Percentiles rank a stretch among this genome's conserved stretches.
These are phyloP conservation scores for Euryodendron excelsum DNA, from an alignment of 148 eudicot species.

Conservation along the genomic window DNA sequence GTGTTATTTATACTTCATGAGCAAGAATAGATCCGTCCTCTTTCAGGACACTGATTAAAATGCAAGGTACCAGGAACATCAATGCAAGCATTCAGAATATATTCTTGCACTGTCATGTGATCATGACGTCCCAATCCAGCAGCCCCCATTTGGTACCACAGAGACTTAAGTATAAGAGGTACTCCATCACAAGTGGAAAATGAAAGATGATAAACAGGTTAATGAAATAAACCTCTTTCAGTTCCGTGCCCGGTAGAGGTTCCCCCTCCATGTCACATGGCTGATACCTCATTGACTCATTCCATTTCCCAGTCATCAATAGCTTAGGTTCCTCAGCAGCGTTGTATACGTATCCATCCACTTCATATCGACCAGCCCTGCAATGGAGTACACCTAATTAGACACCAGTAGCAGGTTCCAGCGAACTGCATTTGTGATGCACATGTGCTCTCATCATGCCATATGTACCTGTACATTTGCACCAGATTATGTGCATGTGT, in stretches of 20 bases:
- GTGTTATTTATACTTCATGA: background rate
- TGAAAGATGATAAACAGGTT: background rate
- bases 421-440: background rate
- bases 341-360: constrained; percentile 90
- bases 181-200: background rate
- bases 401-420: constrained; percentile 2
- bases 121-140: background rate
- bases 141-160: background rate
- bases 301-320: constrained; percentile 92
- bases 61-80: background rate
- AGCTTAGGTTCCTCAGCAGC: constrained; percentile 82
- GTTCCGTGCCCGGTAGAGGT: constrained; percentile 74
- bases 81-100: constrained; percentile 1
- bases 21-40: background rate
- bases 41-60: background rate
- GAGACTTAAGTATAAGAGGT: background rate
- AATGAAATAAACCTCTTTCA: constrained; percentile 66
- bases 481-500: background rate
- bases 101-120: background rate
- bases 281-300: constrained; percentile 78
- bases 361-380: constrained; percentile 92
- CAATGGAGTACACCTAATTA: constrained; percentile 14
- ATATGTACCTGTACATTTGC: background rate
- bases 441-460: background rate
- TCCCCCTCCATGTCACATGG: constrained; percentile 93